Evolutionary conservation across 2,329 filamentous ascomycete genomes (phyloP).

Genomic region (Hysterium pulicare): DNA sequence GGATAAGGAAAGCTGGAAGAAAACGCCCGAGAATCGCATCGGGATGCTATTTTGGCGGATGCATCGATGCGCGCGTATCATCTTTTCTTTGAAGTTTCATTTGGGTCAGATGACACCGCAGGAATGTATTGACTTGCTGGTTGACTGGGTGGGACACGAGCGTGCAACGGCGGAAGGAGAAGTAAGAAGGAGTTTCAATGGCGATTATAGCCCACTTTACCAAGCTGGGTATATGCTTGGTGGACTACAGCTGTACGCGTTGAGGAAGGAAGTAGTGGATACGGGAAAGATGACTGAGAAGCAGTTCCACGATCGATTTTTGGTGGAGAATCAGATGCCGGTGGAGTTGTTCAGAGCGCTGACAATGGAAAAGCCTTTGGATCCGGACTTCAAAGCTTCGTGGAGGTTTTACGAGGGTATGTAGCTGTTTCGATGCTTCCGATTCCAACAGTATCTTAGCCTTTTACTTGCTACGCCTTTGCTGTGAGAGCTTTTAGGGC

Average conservation of each 20-base stretch:
- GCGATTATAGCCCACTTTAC: constrained; percentile 57
- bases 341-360: constrained; percentile 54
- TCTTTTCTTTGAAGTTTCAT: constrained; percentile 59
- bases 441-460: too few relatives aligned
- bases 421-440: too few relatives aligned
- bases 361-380: constrained; percentile 42
- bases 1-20: constrained; percentile 50
- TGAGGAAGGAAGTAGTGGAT: constrained; percentile 50
- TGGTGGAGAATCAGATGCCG: constrained; percentile 53
- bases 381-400: constrained; percentile 43
- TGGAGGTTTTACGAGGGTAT: constrained; percentile 52
- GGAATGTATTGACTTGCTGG: constrained; percentile 57
- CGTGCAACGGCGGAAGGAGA: constrained; percentile 59
- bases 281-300: constrained; percentile 46
- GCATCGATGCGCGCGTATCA: constrained; percentile 59
- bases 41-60: constrained; percentile 62
- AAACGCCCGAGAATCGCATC: constrained; percentile 51
- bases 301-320: constrained; percentile 54
- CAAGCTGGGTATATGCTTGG: constrained; percentile 61
- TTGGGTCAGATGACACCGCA: constrained; percentile 52
- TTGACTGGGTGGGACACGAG: constrained; percentile 57
- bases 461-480: too few relatives aligned
- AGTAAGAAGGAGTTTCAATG: constrained; percentile 55
- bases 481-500: too few relatives aligned
- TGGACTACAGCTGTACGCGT: constrained; percentile 53